phyloP scores from a whole-genome alignment of 164 flowering plant species.

The Sextonia rubra region DNA sequence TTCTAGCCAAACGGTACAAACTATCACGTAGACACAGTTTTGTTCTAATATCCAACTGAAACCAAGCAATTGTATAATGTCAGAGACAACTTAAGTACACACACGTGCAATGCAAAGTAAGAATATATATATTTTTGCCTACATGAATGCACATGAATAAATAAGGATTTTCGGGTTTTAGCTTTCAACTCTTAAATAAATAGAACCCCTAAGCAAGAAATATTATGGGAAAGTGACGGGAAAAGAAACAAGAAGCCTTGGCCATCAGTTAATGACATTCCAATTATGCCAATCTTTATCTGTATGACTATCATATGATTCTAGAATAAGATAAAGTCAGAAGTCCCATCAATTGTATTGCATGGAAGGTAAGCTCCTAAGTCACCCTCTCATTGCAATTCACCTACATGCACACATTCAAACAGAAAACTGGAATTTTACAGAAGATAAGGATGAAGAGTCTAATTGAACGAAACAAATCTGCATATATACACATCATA shows the following conservation, averaged over 20 bases:
- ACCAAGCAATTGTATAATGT: constrained; percentile 10
- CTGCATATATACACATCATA: too few species aligned
- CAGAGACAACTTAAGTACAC: background rate
- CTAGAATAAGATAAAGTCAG: background rate
- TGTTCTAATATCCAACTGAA: constrained; percentile 78
- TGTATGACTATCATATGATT: background rate
- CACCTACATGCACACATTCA: background rate
- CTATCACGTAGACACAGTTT: constrained; percentile 85
- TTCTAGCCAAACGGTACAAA: constrained; percentile 83
- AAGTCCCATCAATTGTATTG: too few species aligned
- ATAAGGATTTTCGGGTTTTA: background rate
- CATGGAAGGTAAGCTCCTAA: background rate
- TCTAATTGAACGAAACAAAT: too few species aligned
- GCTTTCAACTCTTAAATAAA: background rate
- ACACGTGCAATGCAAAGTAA: too few species aligned
- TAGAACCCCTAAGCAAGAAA: background rate
- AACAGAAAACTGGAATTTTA: background rate
- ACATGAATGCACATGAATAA: background rate
- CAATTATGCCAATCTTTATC: too few species aligned
- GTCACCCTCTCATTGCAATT: too few species aligned
- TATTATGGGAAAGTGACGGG: background rate
- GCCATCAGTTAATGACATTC: background rate
- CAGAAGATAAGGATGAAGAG: too few species aligned
- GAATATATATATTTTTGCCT: background rate
- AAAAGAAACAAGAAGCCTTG: background rate